These are phyloP conservation scores for Aspergillus phoenicis DNA, from an alignment of 2,329 filamentous ascomycete genomes.

Conservation along the genomic window DNA sequence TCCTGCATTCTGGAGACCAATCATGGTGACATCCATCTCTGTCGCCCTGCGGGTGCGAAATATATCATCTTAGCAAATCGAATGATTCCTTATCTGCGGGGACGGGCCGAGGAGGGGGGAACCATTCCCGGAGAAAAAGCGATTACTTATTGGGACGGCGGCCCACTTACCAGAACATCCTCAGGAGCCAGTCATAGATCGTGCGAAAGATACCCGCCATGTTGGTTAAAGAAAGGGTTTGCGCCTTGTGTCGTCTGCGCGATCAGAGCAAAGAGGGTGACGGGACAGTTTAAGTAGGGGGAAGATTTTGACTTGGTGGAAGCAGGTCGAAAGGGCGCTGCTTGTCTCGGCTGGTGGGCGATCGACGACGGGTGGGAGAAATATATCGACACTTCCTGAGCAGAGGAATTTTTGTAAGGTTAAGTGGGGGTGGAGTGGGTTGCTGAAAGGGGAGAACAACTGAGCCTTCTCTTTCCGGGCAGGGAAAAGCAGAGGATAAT, in stretches of 20 bases:
- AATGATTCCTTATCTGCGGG: slow-evolving; percentile 32
- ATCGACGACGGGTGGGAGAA: slow-evolving; percentile 13
- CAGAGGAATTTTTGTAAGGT: slow-evolving; percentile 24
- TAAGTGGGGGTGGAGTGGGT: slow-evolving; percentile 24
- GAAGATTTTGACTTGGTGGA: slow-evolving; percentile 1
- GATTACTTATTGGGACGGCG: slow-evolving; percentile 25
- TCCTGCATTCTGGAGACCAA: slow-evolving; percentile 95
- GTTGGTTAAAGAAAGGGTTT: slow-evolving; percentile 29
- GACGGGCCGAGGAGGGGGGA: slow-evolving; percentile 34
- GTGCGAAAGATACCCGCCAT: slow-evolving; percentile 93
- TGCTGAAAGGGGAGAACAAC: slow-evolving; percentile 17
- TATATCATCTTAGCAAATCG: slow-evolving; percentile 24
- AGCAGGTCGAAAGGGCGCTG: slow-evolving; percentile 13
- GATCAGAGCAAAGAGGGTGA: slow-evolving; percentile 12
- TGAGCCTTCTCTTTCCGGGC: slow-evolving; percentile 16
- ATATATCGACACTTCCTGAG: slow-evolving; percentile 22
- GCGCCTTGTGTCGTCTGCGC: not conserved
- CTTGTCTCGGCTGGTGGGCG: slow-evolving; percentile 12
- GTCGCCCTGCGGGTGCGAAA: slow-evolving; percentile 70
- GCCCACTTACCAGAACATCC: slow-evolving; percentile 85
- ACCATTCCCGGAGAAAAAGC: slow-evolving; percentile 29
- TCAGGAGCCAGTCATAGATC: slow-evolving; percentile 97
- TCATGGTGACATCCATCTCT: slow-evolving; percentile 99
- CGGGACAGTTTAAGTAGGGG: not conserved
- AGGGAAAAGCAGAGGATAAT: slow-evolving; percentile 15